Conservation (phyloP, 768 basidiomycete species). For the Tylopilus intermedius region DNA sequence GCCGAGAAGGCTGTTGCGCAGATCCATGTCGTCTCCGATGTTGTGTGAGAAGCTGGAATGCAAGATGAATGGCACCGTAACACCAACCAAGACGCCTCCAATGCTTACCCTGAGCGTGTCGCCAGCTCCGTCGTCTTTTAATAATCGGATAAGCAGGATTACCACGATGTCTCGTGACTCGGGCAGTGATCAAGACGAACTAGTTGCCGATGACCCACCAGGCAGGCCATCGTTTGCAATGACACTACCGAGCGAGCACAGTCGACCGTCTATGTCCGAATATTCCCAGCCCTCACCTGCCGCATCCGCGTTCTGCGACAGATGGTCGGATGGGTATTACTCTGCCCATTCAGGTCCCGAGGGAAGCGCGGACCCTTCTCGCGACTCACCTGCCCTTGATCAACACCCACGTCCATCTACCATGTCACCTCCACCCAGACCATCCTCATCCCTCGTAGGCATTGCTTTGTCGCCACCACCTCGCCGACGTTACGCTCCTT, state of each 20-base stretch:
- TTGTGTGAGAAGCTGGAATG: slow-evolving; percentile 42
- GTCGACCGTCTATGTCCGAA: slow-evolving; percentile 56
- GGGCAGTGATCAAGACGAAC: slow-evolving; percentile 40
- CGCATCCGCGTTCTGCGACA: slow-evolving; percentile 75
- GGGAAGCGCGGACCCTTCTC: slow-evolving; percentile 13
- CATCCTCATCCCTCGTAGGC: slow-evolving; percentile 57
- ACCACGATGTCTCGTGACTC: slow-evolving; percentile 28
- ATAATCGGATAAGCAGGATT: slow-evolving; percentile 25
- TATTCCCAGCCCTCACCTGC: slow-evolving; percentile 72
- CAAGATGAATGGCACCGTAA: slow-evolving; percentile 25
- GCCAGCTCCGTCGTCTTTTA: slow-evolving; percentile 23
- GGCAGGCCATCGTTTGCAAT: slow-evolving; percentile 47
- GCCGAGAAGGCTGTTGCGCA: slow-evolving; percentile 34
- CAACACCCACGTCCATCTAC: slow-evolving; percentile 23
- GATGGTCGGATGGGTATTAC: slow-evolving; percentile 32
- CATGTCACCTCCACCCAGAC: slow-evolving; percentile 55
- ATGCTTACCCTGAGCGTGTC: slow-evolving; percentile 32
- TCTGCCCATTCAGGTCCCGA: slow-evolving; percentile 21
- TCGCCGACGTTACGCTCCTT: slow-evolving; percentile 19
- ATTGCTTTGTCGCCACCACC: slow-evolving; percentile 55
- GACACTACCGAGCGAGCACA: slow-evolving; percentile 38
- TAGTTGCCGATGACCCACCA: slow-evolving; percentile 21
- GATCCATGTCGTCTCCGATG: slow-evolving; percentile 50
- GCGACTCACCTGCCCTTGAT: slow-evolving; percentile 20
- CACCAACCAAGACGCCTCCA: slow-evolving; percentile 42